Base-by-base conservation (phyloP, 768 basidiomycete genomes). In the Russula abietina region DNA sequence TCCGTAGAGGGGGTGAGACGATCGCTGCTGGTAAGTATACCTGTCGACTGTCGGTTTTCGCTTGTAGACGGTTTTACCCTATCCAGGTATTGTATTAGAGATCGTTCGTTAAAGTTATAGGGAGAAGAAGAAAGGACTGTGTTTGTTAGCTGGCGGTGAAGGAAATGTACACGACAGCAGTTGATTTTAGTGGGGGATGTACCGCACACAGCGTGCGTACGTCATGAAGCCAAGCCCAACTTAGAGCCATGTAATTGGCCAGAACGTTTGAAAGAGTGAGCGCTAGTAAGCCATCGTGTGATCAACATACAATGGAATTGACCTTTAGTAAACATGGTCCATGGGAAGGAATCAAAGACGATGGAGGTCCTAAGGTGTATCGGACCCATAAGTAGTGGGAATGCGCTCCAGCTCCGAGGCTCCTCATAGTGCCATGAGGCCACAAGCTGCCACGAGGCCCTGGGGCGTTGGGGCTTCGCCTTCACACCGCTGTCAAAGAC, bases 1-100 rank as follows among this genome's bases (percentile, higher is more conserved):
- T 99, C 61, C 79, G 97, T 49, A 78, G 96, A 58, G 86, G 85
- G 33, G 97, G 97, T 0, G 95, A 98, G 76, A 98, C 97, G 0
- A 89, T 99, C 63, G 93, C 87, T 43, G 95, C 95, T 50, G 95
- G 94, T 87, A 67, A 56, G 79, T 59, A 19, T 26, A 28, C 26
- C n/a, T 24, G 17, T 11, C 33, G 16, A 38, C 48, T 16, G 6
- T 14, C 33, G 55, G 36, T n/a, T 16, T 24, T 19, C 51, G 24
- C 36, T 16, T 11, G 4, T 22, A 30, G 38, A 55, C n/a, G 24
- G n/a, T 36, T 32, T 38, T 33, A 19, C 3, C 26, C 26, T 60
- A 11, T 41, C 30, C 16, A 64, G 63, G 63, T 22, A 60, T 64
- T 32, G 63, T 64, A 36, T n/a, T 64, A 48, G 59, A 45, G 24